phyloP scores from a whole-genome alignment of 768 basidiomycete species.

The Hemileccinum impolitum region DNA sequence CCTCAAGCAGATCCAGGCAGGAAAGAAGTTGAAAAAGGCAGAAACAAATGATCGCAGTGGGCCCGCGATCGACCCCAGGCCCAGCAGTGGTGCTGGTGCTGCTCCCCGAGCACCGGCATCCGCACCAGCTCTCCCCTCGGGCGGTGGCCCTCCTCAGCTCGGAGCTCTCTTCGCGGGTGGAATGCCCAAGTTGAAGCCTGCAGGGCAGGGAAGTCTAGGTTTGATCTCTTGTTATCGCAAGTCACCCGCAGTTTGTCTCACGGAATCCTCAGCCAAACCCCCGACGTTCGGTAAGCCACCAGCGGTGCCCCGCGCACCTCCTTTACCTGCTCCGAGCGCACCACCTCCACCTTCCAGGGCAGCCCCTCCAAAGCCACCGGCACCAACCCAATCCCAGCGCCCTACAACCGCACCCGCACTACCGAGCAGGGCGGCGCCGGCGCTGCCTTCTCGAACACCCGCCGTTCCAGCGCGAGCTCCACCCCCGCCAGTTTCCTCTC shows the following conservation, averaged over 20 bases:
- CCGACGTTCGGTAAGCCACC: constrained; percentile 66
- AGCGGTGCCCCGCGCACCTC: constrained; percentile 48
- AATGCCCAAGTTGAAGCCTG: constrained; percentile 84
- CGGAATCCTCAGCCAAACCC: constrained; percentile 48
- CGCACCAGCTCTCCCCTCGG: constrained; percentile 18
- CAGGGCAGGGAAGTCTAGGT: constrained; percentile 62
- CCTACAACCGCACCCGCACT: constrained; percentile 32
- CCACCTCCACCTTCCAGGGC: constrained; percentile 30
- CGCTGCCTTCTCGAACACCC: constrained; percentile 40
- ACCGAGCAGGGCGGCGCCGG: constrained; percentile 34
- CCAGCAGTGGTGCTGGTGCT: constrained; percentile 43
- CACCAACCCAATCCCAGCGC: constrained; percentile 33
- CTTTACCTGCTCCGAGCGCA: constrained; percentile 27
- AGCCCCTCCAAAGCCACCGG: constrained; percentile 28
- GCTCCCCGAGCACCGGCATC: constrained; percentile 22
- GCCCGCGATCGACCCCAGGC: constrained; percentile 51
- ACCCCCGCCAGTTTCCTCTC: constrained; percentile 35
- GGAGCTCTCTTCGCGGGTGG: constrained; percentile 88
- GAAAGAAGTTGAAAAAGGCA: constrained; percentile 78
- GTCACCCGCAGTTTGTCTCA: constrained; percentile 7
- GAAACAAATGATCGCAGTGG: constrained; percentile 80
- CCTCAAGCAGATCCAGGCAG: constrained; percentile 78
- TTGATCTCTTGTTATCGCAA: constrained; percentile 18
- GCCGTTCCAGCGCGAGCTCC: constrained; percentile 43
- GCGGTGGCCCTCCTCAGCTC: constrained; percentile 70